Evolutionary conservation across 768 basidiomycete species (phyloP), one percentile per base, ranked within the genome.

Genomic region (Kwoniella heveanensis): DNA sequence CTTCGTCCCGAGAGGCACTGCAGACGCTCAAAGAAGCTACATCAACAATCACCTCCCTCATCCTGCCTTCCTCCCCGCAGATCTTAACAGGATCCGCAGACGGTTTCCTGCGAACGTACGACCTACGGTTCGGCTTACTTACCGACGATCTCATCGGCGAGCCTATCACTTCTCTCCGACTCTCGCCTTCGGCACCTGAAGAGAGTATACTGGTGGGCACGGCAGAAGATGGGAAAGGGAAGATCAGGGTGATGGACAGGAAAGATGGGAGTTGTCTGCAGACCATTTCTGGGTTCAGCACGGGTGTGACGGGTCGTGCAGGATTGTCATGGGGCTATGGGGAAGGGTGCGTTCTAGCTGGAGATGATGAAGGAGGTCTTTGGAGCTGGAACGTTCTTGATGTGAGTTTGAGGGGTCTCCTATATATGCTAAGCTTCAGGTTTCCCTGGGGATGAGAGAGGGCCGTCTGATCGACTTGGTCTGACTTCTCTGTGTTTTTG

Each of bases 301-400:
- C 91, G 70, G 95, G 94, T 78, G 86, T 91, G 24, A 88, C 86
- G 73, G 30, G 22, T 27, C 47, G 55, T 27, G 39, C 55, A 22
- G 62, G 54, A 7, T 44, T 64, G 32, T 88, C 87, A 69, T 95
- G 95, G 72, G 90, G 90, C 12, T 85, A 89, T 66, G 88, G 84
- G 2, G 96, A 98, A 80, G 89, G 88, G 8, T 86, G 79, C 25
- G 87, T 98, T 17, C 77, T 95, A 4, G 88, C 86, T 64, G 96
- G 96, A 9, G 96, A 98, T 76, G 96, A 97, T 80, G 85, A 88
- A 8, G 96, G 96, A 0, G 82, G 80, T 64, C 82, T 99, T 2
- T 96, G 92, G 91, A 86, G 86, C 46, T 99, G 94, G 94, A 91
- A 95, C 70, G 82, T 97, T 63, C 85, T 97, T 22, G 90, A 91